Base-by-base conservation (phyloP, 2,329 filamentous ascomycete genomes). In the Botrytis fragariae region DNA sequence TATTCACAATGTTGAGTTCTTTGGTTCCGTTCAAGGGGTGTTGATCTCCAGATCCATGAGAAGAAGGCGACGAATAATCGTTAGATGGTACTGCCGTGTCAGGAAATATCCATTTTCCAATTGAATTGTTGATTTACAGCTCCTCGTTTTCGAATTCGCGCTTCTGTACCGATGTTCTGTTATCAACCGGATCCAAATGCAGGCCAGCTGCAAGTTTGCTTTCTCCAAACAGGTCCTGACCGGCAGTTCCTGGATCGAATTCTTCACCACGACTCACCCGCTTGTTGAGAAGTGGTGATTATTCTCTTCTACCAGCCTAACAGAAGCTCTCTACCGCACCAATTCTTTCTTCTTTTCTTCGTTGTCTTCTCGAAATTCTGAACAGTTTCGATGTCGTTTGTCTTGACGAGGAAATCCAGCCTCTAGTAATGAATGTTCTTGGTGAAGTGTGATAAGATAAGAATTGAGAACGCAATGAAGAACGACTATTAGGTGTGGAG, bases 361-460 rank as follows among this genome's bases (percentile, higher is more conserved):
- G 9, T 25, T 45, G 14, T 60, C 29, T 22, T 45, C 37, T 48
- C 29, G 37, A 60, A 68, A 37, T 39, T 25, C 12, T 60, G 32
- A 39, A 37, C 25, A 22, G 22, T 42, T 32, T 42, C 54, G n/a
- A 61, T 61, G 12, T 29, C 44, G 51, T 57, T 61, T 72, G 48
- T 42, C 54, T 72, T 72, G 71, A 39, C 54, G 63, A 59, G 51
- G 71, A 72, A 72, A 42, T 29, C 71, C 71, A 69, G 71, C 71
- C 39, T 72, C 71, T 32, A 69, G 35, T 57, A 63, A 72, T 10
- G 69, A 57, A 32, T 32, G 71, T 48, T n/a, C 12, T 72, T 60
- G 9, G 51, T 25, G 42, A 45, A 69, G 25, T 22, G 32, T 42
- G 48, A 54, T 42, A 42, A 45, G 32, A 29, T 42, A 72, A 60